A percentile compares a stretch with the other conserved stretches of the same genome.
phyloP scores from a whole-genome alignment of 192 early-diverging fungal species.

The Backusella westeae region DNA sequence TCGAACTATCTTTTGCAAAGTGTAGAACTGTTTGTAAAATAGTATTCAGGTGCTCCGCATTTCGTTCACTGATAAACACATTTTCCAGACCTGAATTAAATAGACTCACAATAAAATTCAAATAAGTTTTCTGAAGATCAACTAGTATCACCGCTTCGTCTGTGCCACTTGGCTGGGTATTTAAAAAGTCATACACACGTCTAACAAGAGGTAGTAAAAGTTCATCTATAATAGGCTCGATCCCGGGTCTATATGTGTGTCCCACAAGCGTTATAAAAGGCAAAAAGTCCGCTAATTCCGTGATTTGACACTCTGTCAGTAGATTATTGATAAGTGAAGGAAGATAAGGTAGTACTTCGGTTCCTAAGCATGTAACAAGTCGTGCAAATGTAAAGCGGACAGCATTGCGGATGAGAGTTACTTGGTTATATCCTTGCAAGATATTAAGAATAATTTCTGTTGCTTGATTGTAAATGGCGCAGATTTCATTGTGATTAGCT shows the following conservation, averaged over 20 bases:
- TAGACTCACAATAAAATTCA: slow-evolving; percentile 73
- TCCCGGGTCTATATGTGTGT: slow-evolving; percentile 84
- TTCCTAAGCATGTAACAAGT: slow-evolving; percentile 83
- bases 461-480: slow-evolving; percentile 74
- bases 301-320: slow-evolving; percentile 68
- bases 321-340: slow-evolving; percentile 77
- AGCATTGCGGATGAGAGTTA: slow-evolving; percentile 67
- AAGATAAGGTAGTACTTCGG: slow-evolving; percentile 78
- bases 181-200: slow-evolving; percentile 82
- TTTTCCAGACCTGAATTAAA: slow-evolving; percentile 80
- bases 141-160: slow-evolving; percentile 78
- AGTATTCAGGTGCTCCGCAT: slow-evolving; percentile 56
- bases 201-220: slow-evolving; percentile 78
- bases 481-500: neutral
- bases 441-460: slow-evolving; percentile 73
- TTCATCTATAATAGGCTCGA: slow-evolving; percentile 69
- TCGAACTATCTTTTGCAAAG: slow-evolving; percentile 59
- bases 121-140: slow-evolving; percentile 80
- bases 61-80: slow-evolving; percentile 72
- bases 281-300: slow-evolving; percentile 83
- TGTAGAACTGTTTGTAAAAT: slow-evolving; percentile 69
- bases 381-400: slow-evolving; percentile 78
- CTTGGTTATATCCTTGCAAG: slow-evolving; percentile 59
- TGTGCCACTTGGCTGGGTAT: slow-evolving; percentile 79
- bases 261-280: slow-evolving; percentile 80